phyloP scores from a whole-genome alignment of 495 filamentous ascomycete genomes.

The Penicillium psychrofluorescens region DNA sequence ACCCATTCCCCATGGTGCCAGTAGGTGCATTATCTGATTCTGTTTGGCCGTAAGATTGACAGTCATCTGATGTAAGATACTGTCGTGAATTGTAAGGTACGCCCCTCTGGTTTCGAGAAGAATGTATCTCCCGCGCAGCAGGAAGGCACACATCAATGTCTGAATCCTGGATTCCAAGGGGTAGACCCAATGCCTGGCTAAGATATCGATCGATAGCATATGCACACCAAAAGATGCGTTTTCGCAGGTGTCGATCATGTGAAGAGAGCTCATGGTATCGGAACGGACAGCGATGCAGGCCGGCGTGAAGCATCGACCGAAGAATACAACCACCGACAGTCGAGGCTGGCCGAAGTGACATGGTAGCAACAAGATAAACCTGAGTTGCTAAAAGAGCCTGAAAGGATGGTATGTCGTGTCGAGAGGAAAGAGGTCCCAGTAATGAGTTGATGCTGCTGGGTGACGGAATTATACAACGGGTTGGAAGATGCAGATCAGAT shows the following conservation, averaged over 20 bases:
- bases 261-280: conserved; percentile 33
- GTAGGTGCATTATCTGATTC: too few species aligned
- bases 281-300: conserved; percentile 36
- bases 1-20: not conserved
- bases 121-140: conserved; percentile 23
- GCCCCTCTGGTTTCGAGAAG: conserved; percentile 4
- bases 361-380: conserved; percentile 31
- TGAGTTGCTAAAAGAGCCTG: conserved; percentile 32
- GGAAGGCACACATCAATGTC: conserved; percentile 36
- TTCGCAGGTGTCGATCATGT: conserved; percentile 33
- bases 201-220: conserved; percentile 44
- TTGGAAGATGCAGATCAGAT: conserved; percentile 17
- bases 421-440: conserved; percentile 19
- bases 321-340: conserved; percentile 32
- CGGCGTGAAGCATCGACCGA: conserved; percentile 34
- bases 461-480: conserved; percentile 20
- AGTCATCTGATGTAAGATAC: too few species aligned
- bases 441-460: conserved; percentile 21
- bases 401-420: conserved; percentile 29
- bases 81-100: not conserved
- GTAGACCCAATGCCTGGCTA: conserved; percentile 39
- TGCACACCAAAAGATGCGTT: conserved; percentile 45
- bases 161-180: conserved; percentile 36
- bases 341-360: conserved; percentile 32
- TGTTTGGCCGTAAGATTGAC: too few species aligned